Conservation (phyloP, 805 yeast species). For the Zygotorulaspora sp. region DNA sequence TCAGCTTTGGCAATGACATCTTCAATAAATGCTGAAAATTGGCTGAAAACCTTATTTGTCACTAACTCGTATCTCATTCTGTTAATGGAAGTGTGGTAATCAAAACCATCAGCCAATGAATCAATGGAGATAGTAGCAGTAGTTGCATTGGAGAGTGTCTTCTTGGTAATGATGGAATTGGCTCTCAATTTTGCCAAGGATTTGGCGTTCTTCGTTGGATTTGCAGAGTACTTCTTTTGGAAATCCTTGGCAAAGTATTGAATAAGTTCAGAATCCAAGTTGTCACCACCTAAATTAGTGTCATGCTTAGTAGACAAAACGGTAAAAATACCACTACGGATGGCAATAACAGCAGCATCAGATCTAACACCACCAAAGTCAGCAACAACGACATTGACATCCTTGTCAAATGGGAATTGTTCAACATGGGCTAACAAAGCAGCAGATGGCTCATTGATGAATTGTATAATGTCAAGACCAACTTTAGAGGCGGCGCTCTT, state of each 20-base stretch:
- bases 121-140: constrained; percentile 90
- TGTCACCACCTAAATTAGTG: constrained; percentile 79
- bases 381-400: constrained; percentile 61
- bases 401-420: constrained; percentile 41
- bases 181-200: constrained; percentile 83
- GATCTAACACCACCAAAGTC: constrained; percentile 96
- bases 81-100: constrained; percentile 88
- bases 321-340: constrained; percentile 91
- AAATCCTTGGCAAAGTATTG: constrained; percentile 91
- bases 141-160: constrained; percentile 85
- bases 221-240: constrained; percentile 76
- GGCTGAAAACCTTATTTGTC: constrained; percentile 69
- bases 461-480: constrained; percentile 76
- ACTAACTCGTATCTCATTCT: constrained; percentile 90
- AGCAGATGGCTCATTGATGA: constrained; percentile 88
- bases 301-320: constrained; percentile 81
- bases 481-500: constrained; percentile 59
- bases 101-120: constrained; percentile 89
- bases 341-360: constrained; percentile 90
- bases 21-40: constrained; percentile 74
- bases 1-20: constrained; percentile 74
- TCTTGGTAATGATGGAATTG: constrained; percentile 79
- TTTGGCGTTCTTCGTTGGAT: constrained; percentile 77
- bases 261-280: constrained; percentile 72
- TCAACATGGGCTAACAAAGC: constrained; percentile 75